A percentile compares a stretch with the other conserved stretches of the same genome.
phyloP scores from a whole-genome alignment of 2,329 filamentous ascomycete species.

The Fusarium sp. region DNA sequence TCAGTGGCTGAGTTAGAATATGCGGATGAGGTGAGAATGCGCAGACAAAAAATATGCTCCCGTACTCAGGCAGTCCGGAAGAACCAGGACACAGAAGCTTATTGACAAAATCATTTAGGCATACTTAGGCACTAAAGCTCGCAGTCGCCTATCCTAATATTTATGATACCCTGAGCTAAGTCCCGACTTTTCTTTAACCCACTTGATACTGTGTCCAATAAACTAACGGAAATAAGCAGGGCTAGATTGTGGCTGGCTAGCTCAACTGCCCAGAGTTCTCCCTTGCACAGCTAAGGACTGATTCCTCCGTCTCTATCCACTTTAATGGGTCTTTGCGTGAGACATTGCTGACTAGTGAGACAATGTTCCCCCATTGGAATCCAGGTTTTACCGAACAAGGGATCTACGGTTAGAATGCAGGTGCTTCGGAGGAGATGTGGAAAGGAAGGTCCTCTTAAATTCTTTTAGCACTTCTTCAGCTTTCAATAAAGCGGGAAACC shows the following conservation, averaged over 20 bases:
- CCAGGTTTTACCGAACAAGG: neutral
- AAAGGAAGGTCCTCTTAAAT: neutral
- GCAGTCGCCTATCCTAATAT: no score
- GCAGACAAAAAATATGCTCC: no score
- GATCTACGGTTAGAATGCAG: neutral
- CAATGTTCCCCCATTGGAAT: neutral
- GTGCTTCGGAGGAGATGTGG: neutral
- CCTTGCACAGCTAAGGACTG: neutral
- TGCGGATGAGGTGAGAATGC: no score
- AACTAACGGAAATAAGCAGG: neutral
- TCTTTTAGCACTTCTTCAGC: neutral
- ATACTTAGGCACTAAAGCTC: no score
- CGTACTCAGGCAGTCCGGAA: no score
- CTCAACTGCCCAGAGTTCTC: neutral
- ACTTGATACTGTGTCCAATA: neutral
- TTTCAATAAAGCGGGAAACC: neutral
- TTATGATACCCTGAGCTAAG: no score
- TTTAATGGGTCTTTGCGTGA: neutral
- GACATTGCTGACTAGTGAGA: neutral
- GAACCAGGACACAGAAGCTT: no score
- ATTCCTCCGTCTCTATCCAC: neutral
- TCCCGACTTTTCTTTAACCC: no score
- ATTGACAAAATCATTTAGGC: no score
- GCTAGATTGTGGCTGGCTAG: neutral
- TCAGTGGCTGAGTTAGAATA: no score